These are phyloP conservation scores for Fusarium papillatum DNA, from an alignment of 2,329 filamentous ascomycete species.

Conservation along the genomic window DNA sequence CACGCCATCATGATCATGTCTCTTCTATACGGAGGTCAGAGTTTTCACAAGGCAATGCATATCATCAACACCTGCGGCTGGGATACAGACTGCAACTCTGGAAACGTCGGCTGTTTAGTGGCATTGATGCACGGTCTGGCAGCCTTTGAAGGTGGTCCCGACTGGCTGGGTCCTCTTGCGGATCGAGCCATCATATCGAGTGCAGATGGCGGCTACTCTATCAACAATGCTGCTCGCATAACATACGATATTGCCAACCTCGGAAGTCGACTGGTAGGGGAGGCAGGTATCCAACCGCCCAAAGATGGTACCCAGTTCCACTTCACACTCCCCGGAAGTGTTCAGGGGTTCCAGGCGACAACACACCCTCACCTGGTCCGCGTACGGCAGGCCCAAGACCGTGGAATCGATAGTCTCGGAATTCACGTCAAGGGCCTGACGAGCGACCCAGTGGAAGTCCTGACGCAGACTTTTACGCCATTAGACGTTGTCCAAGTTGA, in stretches of 20 bases:
- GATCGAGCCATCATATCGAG: constrained; percentile 18
- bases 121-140: constrained; percentile 1
- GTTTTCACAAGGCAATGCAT: constrained; percentile 8
- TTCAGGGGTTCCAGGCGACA: constrained; percentile 8
- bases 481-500: constrained; percentile 5
- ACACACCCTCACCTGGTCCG: neutral
- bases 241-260: constrained; percentile 4
- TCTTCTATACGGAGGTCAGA: neutral
- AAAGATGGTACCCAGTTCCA: constrained; percentile 12
- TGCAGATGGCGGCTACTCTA: constrained; percentile 13
- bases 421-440: neutral
- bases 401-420: neutral
- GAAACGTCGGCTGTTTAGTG: constrained; percentile 2
- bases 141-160: constrained; percentile 5
- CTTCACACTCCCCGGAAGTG: constrained; percentile 6
- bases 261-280: neutral
- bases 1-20: constrained; percentile 11
- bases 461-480: constrained; percentile 4
- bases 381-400: neutral
- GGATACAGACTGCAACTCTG: constrained; percentile 10
- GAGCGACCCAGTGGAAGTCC: neutral
- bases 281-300: neutral
- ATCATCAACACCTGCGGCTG: constrained; percentile 11
- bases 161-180: constrained; percentile 16
- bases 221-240: constrained; percentile 12